Evolutionary conservation across 441 rosid species (phyloP), one percentile per base, ranked within the genome.

Genomic region (Adansonia gregorii): DNA sequence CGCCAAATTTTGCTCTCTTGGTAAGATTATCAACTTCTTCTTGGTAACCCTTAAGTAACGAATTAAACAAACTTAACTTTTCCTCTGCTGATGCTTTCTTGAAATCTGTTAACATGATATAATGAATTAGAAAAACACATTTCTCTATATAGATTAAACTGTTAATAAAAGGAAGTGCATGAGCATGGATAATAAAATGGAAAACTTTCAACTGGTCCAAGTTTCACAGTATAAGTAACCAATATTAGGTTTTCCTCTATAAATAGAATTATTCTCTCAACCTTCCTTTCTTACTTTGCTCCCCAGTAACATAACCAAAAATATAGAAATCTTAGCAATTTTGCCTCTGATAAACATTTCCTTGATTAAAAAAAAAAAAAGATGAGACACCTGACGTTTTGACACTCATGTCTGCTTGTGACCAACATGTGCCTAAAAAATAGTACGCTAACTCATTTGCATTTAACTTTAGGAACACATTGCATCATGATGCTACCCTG

Each of bases 1-100:
- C 98, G 78, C 98, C 99, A 85, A 89, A 94, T 82, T 97, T 97
- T 49, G 99, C 98, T 85, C 99, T 93, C 89, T 97, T 97, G 76
- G 99, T 97, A 77, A 97, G 92, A 85, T 94, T 97, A 87, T 97
- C 99, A 31, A 97, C 98, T 92, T 97, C 99, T 89, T 94, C 98
- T 83, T 97, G 99, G 85, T 92, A 94, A 64, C 95, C 92, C 91
- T 91, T 97, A 12, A 97, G 98, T 81, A 97, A 89, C 64, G 98
- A 88, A 80, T 89, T 93, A 84, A 97, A 97, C 88, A 91, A 83
- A 76, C 89, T 83, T 83, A 93, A 87, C 86, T 97, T 97, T 48
- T 94, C 94, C 78, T 94, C 97, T 0, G 92, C 66, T 2, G 98
- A 89, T 79, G 98, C 99, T 91, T 94, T 97, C 86, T 97, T 97